Conservation (phyloP, 1,284 basidiomycete genomes). For the Mixia osmundae region DNA sequence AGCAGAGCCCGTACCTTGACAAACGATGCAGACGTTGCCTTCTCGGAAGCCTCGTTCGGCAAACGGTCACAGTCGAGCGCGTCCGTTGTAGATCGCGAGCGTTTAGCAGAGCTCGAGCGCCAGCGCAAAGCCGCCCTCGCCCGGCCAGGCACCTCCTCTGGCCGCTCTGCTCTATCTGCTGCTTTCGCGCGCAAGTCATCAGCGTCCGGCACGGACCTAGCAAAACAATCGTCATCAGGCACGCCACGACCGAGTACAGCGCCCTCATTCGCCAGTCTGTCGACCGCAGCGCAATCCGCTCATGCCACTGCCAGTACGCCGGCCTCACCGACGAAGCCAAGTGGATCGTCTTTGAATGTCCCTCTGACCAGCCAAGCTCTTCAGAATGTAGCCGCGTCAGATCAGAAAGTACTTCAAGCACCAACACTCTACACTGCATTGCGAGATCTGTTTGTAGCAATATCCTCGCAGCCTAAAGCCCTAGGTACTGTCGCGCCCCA, state of each 20-base stretch:
- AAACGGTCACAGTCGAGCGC: neutral
- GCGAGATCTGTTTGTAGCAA: constrained; percentile 65
- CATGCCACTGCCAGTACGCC: neutral
- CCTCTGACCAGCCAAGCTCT: neutral
- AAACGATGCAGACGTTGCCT: neutral
- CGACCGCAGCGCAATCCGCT: neutral
- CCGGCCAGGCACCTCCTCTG: too few species aligned
- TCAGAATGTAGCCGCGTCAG: too few species aligned
- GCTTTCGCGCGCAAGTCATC: too few species aligned
- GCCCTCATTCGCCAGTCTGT: neutral
- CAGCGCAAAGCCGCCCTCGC: too few species aligned
- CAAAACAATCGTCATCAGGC: too few species aligned
- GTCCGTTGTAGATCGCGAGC: too few species aligned
- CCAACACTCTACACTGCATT: constrained; percentile 69
- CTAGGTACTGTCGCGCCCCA: constrained; percentile 66
- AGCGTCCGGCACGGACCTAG: too few species aligned
- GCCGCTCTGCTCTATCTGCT: too few species aligned
- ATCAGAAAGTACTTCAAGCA: too few species aligned
- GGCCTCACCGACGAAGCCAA: neutral
- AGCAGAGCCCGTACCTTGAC: neutral
- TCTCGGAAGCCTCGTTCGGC: neutral
- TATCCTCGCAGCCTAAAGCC: constrained; percentile 28
- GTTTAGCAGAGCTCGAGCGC: too few species aligned
- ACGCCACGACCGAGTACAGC: neutral
- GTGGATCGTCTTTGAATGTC: neutral